Percentiles rank a stretch among this genome's conserved stretches.
Evolutionary conservation across 352 stramenopile genomes (phyloP).

Genomic region (Phytophthora europaea): DNA sequence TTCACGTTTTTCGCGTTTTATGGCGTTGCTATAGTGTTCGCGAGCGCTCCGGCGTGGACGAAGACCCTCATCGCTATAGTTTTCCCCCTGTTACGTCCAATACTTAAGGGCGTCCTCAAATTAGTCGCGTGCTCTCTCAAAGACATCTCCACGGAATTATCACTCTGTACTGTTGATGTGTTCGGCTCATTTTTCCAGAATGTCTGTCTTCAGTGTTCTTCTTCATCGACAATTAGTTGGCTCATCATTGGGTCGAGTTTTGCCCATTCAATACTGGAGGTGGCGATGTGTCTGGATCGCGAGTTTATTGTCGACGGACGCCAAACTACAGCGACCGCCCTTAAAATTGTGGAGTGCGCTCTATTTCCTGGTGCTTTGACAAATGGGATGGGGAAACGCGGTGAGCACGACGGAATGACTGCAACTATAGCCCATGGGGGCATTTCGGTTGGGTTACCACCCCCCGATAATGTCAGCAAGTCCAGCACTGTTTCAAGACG

Average conservation of each 20-base stretch:
- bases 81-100: conserved; percentile 21
- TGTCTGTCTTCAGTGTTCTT: conserved; percentile 33
- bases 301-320: conserved; percentile 31
- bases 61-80: conserved; percentile 21
- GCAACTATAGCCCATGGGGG: not conserved
- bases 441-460: not conserved
- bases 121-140: conserved; percentile 17
- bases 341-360: conserved; percentile 34
- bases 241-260: conserved; percentile 21
- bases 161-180: conserved; percentile 34
- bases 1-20: conserved; percentile 33
- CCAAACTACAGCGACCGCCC: conserved; percentile 16
- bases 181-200: conserved; percentile 40
- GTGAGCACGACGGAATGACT: not conserved
- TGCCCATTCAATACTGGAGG: conserved; percentile 19
- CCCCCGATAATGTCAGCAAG: not conserved
- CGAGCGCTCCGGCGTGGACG: not conserved
- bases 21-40: conserved; percentile 25
- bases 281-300: conserved; percentile 24
- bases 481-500: not conserved
- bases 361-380: conserved; percentile 9
- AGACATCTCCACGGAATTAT: conserved; percentile 39
- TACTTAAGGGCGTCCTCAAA: conserved; percentile 31
- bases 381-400: not conserved
- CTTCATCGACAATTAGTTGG: conserved; percentile 3